Conservation (phyloP, 192 early-diverging fungal genomes). For the Backusella liffmaniae region DNA sequence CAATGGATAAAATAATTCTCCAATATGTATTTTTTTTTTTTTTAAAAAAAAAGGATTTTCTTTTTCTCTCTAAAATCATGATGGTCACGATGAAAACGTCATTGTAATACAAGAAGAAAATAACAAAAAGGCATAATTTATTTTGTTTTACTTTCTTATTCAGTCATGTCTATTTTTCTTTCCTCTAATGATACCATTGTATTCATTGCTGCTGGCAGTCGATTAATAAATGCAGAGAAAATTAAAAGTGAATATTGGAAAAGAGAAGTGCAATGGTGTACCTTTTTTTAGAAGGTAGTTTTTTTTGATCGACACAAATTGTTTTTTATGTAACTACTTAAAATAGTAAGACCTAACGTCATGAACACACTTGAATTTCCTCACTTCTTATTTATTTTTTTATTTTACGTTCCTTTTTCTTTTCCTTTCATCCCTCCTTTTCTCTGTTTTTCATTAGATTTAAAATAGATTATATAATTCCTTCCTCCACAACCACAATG, state of each 20-base stretch:
- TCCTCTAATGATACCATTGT: background rate
- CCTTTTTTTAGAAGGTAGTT: background rate
- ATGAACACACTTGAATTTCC: background rate
- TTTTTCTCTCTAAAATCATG: too few species aligned
- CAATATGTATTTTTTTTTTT: background rate
- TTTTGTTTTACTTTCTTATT: background rate
- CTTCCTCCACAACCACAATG: background rate
- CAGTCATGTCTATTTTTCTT: background rate
- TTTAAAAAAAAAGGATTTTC: background rate
- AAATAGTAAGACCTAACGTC: background rate
- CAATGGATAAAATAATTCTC: background rate
- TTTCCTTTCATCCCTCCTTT: background rate
- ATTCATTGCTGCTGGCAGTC: background rate
- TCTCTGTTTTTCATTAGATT: background rate
- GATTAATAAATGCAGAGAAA: background rate
- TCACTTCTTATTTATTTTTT: background rate
- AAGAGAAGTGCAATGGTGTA: background rate
- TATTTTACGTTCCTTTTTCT: background rate
- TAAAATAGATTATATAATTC: background rate
- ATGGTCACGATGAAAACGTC: slow-evolving; percentile 4
- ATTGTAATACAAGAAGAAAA: background rate
- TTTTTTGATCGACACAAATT: slow-evolving; percentile 5
- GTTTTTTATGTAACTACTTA: background rate
- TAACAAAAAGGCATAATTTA: background rate
- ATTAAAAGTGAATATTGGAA: background rate